These are phyloP conservation scores for Austroboletus festivus DNA, from an alignment of 768 basidiomycete species.

Conservation along the genomic window DNA sequence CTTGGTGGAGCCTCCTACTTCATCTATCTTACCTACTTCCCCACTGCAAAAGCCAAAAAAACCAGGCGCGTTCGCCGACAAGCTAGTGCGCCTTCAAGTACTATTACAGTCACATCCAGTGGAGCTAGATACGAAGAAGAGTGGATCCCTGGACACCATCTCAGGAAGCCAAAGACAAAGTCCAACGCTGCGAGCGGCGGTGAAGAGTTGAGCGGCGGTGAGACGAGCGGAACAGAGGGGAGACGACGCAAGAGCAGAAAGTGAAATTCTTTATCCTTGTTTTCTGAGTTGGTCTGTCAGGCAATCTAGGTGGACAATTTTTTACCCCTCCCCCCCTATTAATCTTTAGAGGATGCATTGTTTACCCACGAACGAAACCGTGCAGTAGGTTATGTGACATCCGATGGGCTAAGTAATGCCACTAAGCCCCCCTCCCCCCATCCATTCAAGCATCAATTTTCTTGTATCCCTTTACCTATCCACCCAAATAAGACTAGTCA, in stretches of 20 bases:
- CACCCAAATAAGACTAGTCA: neutral
- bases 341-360: slow-evolving; percentile 7
- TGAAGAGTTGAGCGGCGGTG: slow-evolving; percentile 64
- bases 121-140: slow-evolving; percentile 79
- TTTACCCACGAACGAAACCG: neutral
- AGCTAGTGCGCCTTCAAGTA: slow-evolving; percentile 52
- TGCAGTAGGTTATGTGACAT: neutral
- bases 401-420: neutral
- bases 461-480: slow-evolving; percentile 86
- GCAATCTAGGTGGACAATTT: neutral
- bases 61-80: slow-evolving; percentile 42
- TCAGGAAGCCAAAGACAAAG: slow-evolving; percentile 60
- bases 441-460: slow-evolving; percentile 53
- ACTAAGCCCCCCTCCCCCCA: neutral
- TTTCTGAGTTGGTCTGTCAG: neutral
- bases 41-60: slow-evolving; percentile 54
- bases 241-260: slow-evolving; percentile 48
- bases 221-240: slow-evolving; percentile 60
- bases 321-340: neutral
- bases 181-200: slow-evolving; percentile 52
- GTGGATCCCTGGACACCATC: slow-evolving; percentile 90
- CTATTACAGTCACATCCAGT: slow-evolving; percentile 57
- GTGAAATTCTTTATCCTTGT: slow-evolving; percentile 24
- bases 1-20: slow-evolving; percentile 64
- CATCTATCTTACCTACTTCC: slow-evolving; percentile 62